Percentiles rank a stretch among this genome's conserved stretches.
Conservation (phyloP, 2,329 filamentous ascomycete genomes). For the Stachybotrys chartarum region DNA sequence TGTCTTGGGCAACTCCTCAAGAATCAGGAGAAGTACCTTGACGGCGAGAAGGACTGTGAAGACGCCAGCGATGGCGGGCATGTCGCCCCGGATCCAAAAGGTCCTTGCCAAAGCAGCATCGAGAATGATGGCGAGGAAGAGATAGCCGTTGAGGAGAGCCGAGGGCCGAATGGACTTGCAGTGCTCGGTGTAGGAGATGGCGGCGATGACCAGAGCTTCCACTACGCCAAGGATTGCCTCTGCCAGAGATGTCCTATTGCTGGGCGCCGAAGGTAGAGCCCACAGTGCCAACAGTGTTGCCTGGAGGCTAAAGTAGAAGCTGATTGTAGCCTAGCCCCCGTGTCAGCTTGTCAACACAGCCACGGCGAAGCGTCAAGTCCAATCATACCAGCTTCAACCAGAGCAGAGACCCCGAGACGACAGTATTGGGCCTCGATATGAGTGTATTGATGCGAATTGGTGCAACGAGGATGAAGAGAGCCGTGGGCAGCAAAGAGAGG, state of each 20-base stretch:
- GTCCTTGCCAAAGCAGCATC: slow-evolving; percentile 25
- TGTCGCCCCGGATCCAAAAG: slow-evolving; percentile 20
- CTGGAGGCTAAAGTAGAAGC: slow-evolving; percentile 11
- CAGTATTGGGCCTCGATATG: slow-evolving; percentile 2
- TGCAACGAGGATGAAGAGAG: slow-evolving; percentile 14
- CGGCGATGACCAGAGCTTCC: slow-evolving; percentile 15
- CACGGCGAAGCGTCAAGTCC: rapidly evolving
- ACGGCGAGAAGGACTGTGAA: slow-evolving; percentile 16
- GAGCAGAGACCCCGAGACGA: slow-evolving; percentile 5
- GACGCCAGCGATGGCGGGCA: slow-evolving; percentile 15
- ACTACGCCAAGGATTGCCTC: slow-evolving; percentile 17
- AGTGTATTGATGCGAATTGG: slow-evolving; percentile 10
- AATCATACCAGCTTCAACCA: slow-evolving; percentile 14
- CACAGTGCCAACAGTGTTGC: slow-evolving; percentile 17
- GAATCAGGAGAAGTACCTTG: slow-evolving; percentile 18
- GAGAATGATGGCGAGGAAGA: slow-evolving; percentile 23
- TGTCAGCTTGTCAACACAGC: no score
- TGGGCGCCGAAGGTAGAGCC: slow-evolving; percentile 11
- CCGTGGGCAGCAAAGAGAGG: slow-evolving; percentile 17
- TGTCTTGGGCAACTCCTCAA: slow-evolving; percentile 24
- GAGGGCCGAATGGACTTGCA: slow-evolving; percentile 22
- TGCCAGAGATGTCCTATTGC: slow-evolving; percentile 18
- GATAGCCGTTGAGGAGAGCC: slow-evolving; percentile 20
- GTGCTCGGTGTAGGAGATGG: slow-evolving; percentile 27
- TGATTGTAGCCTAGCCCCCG: slow-evolving; percentile 5